Evolutionary conservation across 139 green algal genomes (phyloP), one percentile per base, ranked within the genome.

Genomic region (Monoraphidium neglectum): DNA sequence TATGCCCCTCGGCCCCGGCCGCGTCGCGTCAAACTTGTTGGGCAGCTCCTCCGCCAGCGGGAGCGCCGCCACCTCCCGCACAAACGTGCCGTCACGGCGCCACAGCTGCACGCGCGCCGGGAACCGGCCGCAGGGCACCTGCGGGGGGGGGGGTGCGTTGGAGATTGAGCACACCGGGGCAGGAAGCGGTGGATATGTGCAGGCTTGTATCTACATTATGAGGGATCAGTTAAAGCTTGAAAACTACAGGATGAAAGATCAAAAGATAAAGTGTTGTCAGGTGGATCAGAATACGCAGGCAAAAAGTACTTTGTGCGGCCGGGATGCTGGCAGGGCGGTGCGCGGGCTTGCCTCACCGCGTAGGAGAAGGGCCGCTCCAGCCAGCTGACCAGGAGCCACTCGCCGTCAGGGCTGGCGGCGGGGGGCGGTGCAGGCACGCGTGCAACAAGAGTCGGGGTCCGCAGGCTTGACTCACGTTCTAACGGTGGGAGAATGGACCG

Each of bases 31-130:
- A 82, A 97, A 97, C 21, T 93, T 89, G 49, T 98, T 95, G 30
- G 96, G 96, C 56, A 99, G 98, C 79, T 97, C 88, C 61, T 98
- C 92, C 0, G 95, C 95, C 62, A 99, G 85, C 0, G 94, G 95
- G 69, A 99, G 91, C 8, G 84, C 57, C 0, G 84, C 84, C 35
- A 99, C 59, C 83, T 96, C 88, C 8, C 86, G 84, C 62, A 98
- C 84, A 35, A 30, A 26, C 13, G 24, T 35, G 38, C 76, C 76
- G 21, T 70, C 15, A 8, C 40, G 60, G 62, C 38, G 36, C 73
- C 73, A 79, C 49, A 79, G 47, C 63, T 76, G 53, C 32, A 43
- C 61, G 18, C 79, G 74, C 67, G 91, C 89, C 15, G 96, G 96
- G 83, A 99, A 99, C 67, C 96, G 85, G 21, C 95, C 93, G 78